A percentile compares a stretch with the other conserved stretches of the same genome.
phyloP scores from a whole-genome alignment of 2,329 filamentous ascomycete species.

The Xylaria sp. region DNA sequence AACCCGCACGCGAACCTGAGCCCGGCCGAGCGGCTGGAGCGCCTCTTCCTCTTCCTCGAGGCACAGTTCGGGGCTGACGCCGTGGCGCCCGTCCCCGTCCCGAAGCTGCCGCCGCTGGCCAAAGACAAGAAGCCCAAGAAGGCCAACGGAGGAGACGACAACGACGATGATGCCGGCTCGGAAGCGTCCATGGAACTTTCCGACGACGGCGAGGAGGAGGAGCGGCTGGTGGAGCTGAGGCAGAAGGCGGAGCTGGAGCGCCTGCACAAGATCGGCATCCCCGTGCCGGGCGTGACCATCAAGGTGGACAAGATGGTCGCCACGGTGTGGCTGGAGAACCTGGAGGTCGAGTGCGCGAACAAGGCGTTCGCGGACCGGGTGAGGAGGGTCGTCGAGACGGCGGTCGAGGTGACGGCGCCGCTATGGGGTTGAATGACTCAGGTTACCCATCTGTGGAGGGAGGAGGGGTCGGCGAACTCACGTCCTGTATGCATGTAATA shows the following conservation, averaged over 20 bases:
- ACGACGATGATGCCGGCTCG: conserved; percentile 38
- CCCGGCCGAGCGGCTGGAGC: conserved; percentile 76
- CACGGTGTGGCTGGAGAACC: conserved; percentile 86
- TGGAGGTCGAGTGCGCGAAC: conserved; percentile 86
- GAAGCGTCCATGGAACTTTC: conserved; percentile 43
- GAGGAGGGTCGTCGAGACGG: conserved; percentile 84
- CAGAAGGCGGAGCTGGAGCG: conserved; percentile 72
- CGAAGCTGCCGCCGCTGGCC: conserved; percentile 55
- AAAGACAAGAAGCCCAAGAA: conserved; percentile 40
- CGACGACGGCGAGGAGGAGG: conserved; percentile 44
- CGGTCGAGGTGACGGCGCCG: conserved; percentile 82
- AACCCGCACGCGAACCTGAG: conserved; percentile 77
- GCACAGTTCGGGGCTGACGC: conserved; percentile 89
- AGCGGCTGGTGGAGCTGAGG: conserved; percentile 54
- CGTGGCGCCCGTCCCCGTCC: conserved; percentile 72
- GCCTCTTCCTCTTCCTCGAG: conserved; percentile 94
- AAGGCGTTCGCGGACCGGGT: conserved; percentile 82
- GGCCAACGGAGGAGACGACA: conserved; percentile 29
- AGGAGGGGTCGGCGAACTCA: background rate
- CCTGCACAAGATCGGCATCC: conserved; percentile 81
- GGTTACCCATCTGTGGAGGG: conserved; percentile 3
- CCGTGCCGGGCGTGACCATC: conserved; percentile 86
- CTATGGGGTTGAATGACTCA: conserved; percentile 59
- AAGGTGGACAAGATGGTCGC: conserved; percentile 86
- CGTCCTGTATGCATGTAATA: conserved; percentile 3